Percentiles rank a stretch among this genome's conserved stretches.
Evolutionary conservation across 1,284 basidiomycete species (phyloP).

Genomic region (Sanghuangporus baumii): DNA sequence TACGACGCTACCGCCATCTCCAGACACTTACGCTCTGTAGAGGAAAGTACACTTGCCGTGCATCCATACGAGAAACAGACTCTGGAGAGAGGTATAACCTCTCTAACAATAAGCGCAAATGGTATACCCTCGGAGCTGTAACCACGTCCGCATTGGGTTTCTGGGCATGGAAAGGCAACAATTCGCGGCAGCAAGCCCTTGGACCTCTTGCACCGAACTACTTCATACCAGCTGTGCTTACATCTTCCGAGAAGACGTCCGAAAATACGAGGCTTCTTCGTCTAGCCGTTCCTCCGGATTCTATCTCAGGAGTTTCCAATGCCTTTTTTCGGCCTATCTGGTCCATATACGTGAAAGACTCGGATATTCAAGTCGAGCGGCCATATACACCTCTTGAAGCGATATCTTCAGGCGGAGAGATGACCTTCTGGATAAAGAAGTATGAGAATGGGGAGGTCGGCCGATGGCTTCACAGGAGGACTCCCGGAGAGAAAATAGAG

Average conservation of each 20-base stretch:
- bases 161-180: conserved; percentile 8
- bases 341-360: conserved; percentile 78
- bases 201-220: conserved; percentile 46
- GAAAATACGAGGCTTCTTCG: conserved; percentile 57
- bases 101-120: background rate
- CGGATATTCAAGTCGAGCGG: conserved; percentile 84
- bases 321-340: conserved; percentile 46
- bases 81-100: background rate
- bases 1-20: background rate
- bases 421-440: conserved; percentile 73
- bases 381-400: conserved; percentile 78
- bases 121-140: conserved; percentile 1
- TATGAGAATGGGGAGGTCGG: conserved; percentile 79
- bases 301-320: conserved; percentile 27
- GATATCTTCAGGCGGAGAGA: conserved; percentile 53
- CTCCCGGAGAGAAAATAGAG: conserved; percentile 60
- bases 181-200: conserved; percentile 11
- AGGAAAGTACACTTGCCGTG: background rate
- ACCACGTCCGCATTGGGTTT: background rate
- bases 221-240: conserved; percentile 61
- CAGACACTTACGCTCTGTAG: background rate
- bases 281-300: conserved; percentile 46
- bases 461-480: conserved; percentile 72
- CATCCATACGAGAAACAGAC: background rate
- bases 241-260: conserved; percentile 44